A percentile compares a stretch with the other conserved stretches of the same genome.
These are phyloP conservation scores for Fusarium graminum DNA, from an alignment of 2,329 filamentous ascomycete genomes.

Conservation along the genomic window DNA sequence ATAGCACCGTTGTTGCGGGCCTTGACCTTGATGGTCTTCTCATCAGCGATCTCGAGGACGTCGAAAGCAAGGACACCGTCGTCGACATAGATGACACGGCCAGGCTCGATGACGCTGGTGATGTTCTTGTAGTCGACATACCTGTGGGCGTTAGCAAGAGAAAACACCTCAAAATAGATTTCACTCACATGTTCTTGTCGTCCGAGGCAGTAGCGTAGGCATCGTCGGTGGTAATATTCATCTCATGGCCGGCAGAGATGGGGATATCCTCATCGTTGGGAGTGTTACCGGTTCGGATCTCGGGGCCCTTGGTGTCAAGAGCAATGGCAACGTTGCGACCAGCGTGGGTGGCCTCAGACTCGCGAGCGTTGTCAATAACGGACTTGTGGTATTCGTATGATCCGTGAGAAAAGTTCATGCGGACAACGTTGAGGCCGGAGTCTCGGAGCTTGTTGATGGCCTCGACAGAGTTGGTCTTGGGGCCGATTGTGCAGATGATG, in stretches of 20 bases:
- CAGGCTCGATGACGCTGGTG: constrained; percentile 93
- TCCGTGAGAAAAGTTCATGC: constrained; percentile 96
- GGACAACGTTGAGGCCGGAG: constrained; percentile 95
- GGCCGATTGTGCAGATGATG: constrained; percentile 99
- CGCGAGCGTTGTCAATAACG: constrained; percentile 94
- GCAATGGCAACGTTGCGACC: constrained; percentile 96
- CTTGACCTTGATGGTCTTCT: constrained; percentile 86
- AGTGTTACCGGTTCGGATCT: constrained; percentile 73
- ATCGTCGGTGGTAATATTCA: constrained; percentile 98
- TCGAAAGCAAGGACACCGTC: constrained; percentile 98
- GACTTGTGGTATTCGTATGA: constrained; percentile 96
- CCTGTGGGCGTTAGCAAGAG: constrained; percentile 60
- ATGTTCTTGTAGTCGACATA: constrained; percentile 99
- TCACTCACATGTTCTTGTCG: constrained; percentile 89
- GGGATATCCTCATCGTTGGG: constrained; percentile 91
- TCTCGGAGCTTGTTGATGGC: constrained; percentile 94
- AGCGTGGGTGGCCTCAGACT: constrained; percentile 80
- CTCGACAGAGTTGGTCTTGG: constrained; percentile 98
- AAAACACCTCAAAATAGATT: background rate
- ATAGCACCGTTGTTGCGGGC: constrained; percentile 99
- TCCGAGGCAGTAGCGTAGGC: constrained; percentile 87
- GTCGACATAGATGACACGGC: constrained; percentile 97
- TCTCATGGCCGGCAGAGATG: constrained; percentile 82
- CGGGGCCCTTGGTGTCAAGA: constrained; percentile 78
- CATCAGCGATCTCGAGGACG: constrained; percentile 87